Conservation (phyloP, 2,329 filamentous ascomycete genomes). For the Alternaria sp. region DNA sequence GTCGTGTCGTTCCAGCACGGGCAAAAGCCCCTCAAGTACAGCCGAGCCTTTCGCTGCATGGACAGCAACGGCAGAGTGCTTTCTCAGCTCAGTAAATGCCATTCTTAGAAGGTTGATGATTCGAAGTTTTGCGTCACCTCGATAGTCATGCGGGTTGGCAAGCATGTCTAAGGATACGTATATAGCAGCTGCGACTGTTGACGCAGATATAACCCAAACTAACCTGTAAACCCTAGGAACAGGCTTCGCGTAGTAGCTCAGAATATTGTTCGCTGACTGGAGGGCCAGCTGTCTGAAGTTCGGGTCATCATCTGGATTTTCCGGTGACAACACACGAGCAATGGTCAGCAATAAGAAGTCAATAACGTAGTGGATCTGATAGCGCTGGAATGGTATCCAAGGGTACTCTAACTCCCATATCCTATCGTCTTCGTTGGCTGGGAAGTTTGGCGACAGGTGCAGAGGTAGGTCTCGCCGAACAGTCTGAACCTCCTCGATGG, state of each 20-base stretch:
- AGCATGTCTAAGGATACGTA: constrained; percentile 14
- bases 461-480: constrained; percentile 5
- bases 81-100: constrained; percentile 8
- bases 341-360: constrained; percentile 15
- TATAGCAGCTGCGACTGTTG: constrained; percentile 12
- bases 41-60: constrained; percentile 14
- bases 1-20: constrained; percentile 6
- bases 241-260: constrained; percentile 9
- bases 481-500: constrained; percentile 11
- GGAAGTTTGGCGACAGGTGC: constrained; percentile 12
- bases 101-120: constrained; percentile 7
- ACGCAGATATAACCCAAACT: constrained; percentile 15
- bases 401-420: constrained; percentile 12
- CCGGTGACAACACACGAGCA: constrained; percentile 9
- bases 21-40: constrained; percentile 10
- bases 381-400: constrained; percentile 20
- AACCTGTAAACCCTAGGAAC: constrained; percentile 14
- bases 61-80: constrained; percentile 12
- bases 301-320: not conserved
- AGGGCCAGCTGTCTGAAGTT: constrained; percentile 8
- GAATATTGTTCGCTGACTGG: constrained; percentile 8
- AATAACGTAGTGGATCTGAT: constrained; percentile 11
- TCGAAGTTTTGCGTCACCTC: not conserved
- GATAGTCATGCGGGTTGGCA: constrained; percentile 11
- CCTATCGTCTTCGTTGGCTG: constrained; percentile 9